These are phyloP conservation scores for Penicillium olsonii DNA, from an alignment of 2,329 filamentous ascomycete species.

Conservation along the genomic window DNA sequence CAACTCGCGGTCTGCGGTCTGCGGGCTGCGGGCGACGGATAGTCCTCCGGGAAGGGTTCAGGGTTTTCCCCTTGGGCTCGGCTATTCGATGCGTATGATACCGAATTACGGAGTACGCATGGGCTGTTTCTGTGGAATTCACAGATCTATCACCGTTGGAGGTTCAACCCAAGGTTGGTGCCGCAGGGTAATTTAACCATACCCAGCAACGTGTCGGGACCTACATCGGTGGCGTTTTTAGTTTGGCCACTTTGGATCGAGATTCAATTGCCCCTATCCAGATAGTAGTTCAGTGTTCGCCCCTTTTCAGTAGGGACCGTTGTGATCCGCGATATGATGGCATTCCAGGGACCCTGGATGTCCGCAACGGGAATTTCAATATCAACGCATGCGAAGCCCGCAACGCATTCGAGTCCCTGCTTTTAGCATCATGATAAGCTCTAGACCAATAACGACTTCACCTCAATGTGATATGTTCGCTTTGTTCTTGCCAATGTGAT, in stretches of 20 bases:
- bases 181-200: slow-evolving; percentile 6
- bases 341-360: slow-evolving; percentile 19
- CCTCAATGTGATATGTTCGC: slow-evolving; percentile 24
- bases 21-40: slow-evolving; percentile 1
- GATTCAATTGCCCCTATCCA: slow-evolving; percentile 14
- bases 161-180: background rate
- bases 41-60: slow-evolving; percentile 7
- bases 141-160: background rate
- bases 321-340: slow-evolving; percentile 13
- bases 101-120: background rate
- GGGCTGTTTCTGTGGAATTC: no score
- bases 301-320: background rate
- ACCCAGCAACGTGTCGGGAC: slow-evolving; percentile 18
- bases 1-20: slow-evolving; percentile 8
- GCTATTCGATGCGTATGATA: slow-evolving; percentile 1
- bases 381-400: slow-evolving; percentile 13
- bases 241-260: slow-evolving; percentile 9
- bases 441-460: slow-evolving; percentile 14
- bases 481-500: slow-evolving; percentile 10
- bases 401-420: slow-evolving; percentile 7
- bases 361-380: slow-evolving; percentile 9
- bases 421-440: slow-evolving; percentile 18
- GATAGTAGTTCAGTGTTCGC: background rate
- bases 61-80: background rate
- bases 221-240: slow-evolving; percentile 29